A percentile compares a stretch with the other conserved stretches of the same genome.
phyloP scores from a whole-genome alignment of 768 basidiomycete genomes.

The Rhizopogon sp. region DNA sequence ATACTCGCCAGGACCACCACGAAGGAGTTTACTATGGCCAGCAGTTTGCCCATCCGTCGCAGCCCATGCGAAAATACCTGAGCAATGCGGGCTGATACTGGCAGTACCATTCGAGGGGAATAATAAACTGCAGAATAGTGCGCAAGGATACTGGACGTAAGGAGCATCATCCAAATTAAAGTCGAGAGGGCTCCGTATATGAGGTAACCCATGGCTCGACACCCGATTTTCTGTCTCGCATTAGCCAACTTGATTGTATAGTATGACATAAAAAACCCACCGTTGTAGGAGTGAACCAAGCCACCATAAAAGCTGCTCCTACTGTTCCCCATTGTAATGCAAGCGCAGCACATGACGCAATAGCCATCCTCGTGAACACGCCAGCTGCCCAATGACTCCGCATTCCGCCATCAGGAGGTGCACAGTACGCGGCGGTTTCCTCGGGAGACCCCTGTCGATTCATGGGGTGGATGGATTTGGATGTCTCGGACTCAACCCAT shows the following conservation, averaged over 20 bases:
- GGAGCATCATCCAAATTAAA: conserved; percentile 15
- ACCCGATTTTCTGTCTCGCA: conserved; percentile 9
- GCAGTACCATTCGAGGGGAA: too few species aligned
- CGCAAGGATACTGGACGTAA: conserved; percentile 4
- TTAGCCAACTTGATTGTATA: not conserved
- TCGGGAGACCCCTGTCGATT: not conserved
- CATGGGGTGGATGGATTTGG: too few species aligned
- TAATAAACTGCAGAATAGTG: not conserved
- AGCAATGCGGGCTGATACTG: not conserved
- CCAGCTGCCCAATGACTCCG: conserved; percentile 10
- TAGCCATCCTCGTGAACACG: conserved; percentile 10
- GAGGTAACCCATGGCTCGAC: conserved; percentile 16
- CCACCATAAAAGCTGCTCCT: conserved; percentile 17
- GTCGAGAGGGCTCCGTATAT: conserved; percentile 16
- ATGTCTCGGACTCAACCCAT: not conserved
- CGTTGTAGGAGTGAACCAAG: conserved; percentile 19
- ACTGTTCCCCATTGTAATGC: conserved; percentile 19
- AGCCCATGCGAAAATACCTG: conserved; percentile 11
- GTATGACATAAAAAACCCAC: not conserved
- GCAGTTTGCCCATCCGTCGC: conserved; percentile 20
- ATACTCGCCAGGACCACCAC: conserved; percentile 19
- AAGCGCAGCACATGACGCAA: conserved; percentile 15
- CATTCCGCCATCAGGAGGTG: not conserved
- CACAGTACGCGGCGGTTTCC: not conserved
- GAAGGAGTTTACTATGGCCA: conserved; percentile 24